Evolutionary conservation across 2,329 filamentous ascomycete species (phyloP).

Genomic region (Stachybotrys chartarum): DNA sequence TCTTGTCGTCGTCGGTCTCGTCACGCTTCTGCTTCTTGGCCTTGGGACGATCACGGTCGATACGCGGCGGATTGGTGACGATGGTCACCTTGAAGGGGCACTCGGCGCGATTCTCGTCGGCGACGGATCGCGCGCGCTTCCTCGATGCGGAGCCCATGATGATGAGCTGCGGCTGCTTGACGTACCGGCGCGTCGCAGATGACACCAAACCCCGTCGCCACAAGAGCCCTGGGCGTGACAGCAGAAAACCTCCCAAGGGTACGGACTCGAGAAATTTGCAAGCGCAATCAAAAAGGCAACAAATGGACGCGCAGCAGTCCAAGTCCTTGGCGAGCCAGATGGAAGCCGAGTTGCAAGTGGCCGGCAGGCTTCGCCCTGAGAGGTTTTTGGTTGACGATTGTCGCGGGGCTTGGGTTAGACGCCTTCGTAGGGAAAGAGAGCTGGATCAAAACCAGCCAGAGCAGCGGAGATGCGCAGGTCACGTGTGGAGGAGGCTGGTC

Average conservation of each 20-base stretch:
- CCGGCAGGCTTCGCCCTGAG: constrained; percentile 20
- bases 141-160: constrained; percentile 26
- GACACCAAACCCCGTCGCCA: background rate
- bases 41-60: constrained; percentile 27
- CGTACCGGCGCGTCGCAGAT: background rate
- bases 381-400: constrained; percentile 17
- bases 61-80: constrained; percentile 18
- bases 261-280: background rate
- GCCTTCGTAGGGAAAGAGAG: constrained; percentile 4
- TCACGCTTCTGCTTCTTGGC: constrained; percentile 42
- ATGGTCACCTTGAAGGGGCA: constrained; percentile 43
- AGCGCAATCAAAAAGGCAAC: background rate
- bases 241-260: background rate
- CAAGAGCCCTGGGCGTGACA: background rate
- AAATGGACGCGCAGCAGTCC: background rate
- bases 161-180: background rate
- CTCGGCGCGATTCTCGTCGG: constrained; percentile 46
- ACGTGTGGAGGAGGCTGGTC: background rate
- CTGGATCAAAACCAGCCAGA: constrained; percentile 14
- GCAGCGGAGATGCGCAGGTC: background rate
- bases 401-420: constrained; percentile 2
- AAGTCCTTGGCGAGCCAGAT: background rate
- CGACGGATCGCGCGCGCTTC: constrained; percentile 40
- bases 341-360: background rate
- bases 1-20: constrained; percentile 36